phyloP scores from a whole-genome alignment of 2,329 filamentous ascomycete genomes.

The Microdochium nivale region DNA sequence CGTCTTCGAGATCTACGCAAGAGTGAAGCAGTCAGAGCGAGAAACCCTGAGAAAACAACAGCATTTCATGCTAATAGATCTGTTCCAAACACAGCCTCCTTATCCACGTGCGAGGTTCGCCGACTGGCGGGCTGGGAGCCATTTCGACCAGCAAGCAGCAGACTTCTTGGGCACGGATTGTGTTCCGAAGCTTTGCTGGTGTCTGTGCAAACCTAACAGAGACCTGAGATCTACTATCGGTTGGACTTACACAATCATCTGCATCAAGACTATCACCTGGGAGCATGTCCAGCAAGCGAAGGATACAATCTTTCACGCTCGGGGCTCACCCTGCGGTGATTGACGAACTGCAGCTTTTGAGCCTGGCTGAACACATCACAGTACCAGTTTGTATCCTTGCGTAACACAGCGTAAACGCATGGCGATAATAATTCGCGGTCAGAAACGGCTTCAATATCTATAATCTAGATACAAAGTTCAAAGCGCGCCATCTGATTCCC shows the following conservation, averaged over 20 bases:
- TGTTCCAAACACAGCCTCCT: constrained; percentile 50
- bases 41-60: constrained; percentile 42
- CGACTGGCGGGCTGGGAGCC: constrained; percentile 16
- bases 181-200: constrained; percentile 15
- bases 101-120: constrained; percentile 24
- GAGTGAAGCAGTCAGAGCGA: constrained; percentile 48
- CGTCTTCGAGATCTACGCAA: constrained; percentile 55
- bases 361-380: too few species aligned
- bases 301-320: neutral
- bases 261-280: constrained; percentile 15
- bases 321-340: neutral
- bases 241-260: constrained; percentile 14
- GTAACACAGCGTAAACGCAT: too few species aligned
- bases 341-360: too few species aligned
- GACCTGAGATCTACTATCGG: constrained; percentile 13
- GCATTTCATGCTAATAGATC: constrained; percentile 54
- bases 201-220: constrained; percentile 15
- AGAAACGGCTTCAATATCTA: too few species aligned
- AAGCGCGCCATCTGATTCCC: too few species aligned
- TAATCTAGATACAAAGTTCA: too few species aligned
- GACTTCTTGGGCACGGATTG: constrained; percentile 11
- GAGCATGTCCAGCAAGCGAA: constrained; percentile 3
- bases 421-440: too few species aligned
- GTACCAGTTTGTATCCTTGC: too few species aligned
- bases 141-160: constrained; percentile 15